A percentile compares a stretch with the other conserved stretches of the same genome.
Conservation (phyloP, 2,329 filamentous ascomycete genomes). For the Aspergillus hortae region DNA sequence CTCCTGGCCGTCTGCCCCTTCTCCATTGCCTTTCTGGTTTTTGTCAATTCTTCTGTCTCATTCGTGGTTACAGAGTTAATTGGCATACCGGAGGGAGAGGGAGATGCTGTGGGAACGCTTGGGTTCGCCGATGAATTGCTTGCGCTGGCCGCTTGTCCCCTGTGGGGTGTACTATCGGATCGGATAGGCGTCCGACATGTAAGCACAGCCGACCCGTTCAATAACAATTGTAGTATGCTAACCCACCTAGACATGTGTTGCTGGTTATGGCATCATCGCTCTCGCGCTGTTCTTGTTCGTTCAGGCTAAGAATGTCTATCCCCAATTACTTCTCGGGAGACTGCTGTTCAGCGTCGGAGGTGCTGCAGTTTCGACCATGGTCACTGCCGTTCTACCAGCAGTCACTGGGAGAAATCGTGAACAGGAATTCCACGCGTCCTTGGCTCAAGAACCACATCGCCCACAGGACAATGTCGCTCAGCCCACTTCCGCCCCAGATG, state of each 20-base stretch:
- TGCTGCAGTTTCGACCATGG: conserved; percentile 95
- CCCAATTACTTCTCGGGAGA: conserved; percentile 77
- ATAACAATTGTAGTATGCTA: not conserved
- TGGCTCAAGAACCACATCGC: conserved; percentile 55
- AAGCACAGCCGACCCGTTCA: conserved; percentile 15
- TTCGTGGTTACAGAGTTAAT: conserved; percentile 64
- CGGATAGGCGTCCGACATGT: conserved; percentile 47
- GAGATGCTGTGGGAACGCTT: conserved; percentile 57
- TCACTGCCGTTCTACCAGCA: conserved; percentile 84
- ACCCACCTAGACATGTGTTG: conserved; percentile 50
- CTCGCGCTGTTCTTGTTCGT: conserved; percentile 75
- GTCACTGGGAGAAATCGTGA: conserved; percentile 48
- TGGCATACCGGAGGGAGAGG: conserved; percentile 52
- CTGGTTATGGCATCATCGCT: conserved; percentile 80
- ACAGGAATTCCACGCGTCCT: not conserved
- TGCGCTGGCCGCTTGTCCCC: conserved; percentile 46
- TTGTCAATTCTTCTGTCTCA: conserved; percentile 61
- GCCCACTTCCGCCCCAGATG: conserved; percentile 5
- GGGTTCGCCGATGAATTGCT: conserved; percentile 50
- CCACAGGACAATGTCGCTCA: conserved; percentile 41
- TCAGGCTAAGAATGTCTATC: conserved; percentile 82
- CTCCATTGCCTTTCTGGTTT: conserved; percentile 64
- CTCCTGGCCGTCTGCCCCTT: conserved; percentile 61
- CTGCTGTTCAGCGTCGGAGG: conserved; percentile 87
- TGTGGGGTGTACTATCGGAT: conserved; percentile 50